Percentiles rank a stretch among this genome's conserved stretches.
Conservation (phyloP, 371 early-diverging fungal genomes). For the Chytridiales sp. region DNA sequence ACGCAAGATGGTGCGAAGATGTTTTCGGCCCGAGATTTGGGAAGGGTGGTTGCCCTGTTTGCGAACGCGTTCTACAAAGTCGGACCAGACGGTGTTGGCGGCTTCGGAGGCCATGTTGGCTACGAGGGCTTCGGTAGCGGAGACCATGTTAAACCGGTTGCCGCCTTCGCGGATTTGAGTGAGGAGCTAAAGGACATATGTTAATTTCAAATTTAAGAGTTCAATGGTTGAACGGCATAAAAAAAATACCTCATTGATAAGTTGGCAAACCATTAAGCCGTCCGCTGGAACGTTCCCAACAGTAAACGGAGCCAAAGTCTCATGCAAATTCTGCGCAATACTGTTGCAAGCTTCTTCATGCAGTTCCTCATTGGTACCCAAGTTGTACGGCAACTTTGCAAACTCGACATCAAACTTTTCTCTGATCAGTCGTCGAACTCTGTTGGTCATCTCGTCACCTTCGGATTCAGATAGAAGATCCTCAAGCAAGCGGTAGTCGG, state of each 20-base stretch:
- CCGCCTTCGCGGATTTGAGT: conserved; percentile 53
- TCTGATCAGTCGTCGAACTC: conserved; percentile 41
- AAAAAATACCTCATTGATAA: conserved; percentile 39
- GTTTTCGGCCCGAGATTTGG: conserved; percentile 49
- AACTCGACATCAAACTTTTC: conserved; percentile 44
- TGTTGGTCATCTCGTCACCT: conserved; percentile 52
- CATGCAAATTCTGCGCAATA: conserved; percentile 33
- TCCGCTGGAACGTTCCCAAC: conserved; percentile 45
- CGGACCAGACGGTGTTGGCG: conserved; percentile 52
- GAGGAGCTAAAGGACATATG: conserved; percentile 27
- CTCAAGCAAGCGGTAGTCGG: conserved; percentile 36
- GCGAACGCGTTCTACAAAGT: conserved; percentile 43
- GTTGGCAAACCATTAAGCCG: conserved; percentile 43
- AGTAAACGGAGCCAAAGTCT: conserved; percentile 35
- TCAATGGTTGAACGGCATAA: neutral
- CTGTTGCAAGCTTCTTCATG: conserved; percentile 35
- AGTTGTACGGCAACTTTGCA: conserved; percentile 47
- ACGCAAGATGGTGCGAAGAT: conserved; percentile 45
- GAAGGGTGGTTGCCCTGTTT: conserved; percentile 45
- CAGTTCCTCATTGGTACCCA: conserved; percentile 8
- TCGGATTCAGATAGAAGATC: conserved; percentile 47
- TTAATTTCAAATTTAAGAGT: neutral
- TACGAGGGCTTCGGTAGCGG: conserved; percentile 53
- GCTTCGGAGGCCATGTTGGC: conserved; percentile 56
- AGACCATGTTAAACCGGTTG: conserved; percentile 54